Evolutionary conservation across 169 alveolate species (phyloP), one percentile per base, ranked within the genome.

Genomic region (Eimeria falciformis): DNA sequence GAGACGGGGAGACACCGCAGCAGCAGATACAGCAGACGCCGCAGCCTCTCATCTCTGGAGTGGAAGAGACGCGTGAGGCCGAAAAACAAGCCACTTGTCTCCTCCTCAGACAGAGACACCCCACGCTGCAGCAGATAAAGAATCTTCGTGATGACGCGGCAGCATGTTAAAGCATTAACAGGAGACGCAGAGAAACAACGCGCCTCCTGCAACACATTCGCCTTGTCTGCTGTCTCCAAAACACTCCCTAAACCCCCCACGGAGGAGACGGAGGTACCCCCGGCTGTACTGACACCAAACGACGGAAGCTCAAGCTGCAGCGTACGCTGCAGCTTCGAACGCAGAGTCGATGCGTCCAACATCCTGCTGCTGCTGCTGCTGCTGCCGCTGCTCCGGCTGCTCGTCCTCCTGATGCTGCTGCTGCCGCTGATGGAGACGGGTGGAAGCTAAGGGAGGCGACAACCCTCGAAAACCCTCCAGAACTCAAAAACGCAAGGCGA

Each of bases 11-110:
- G 94, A 47, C 96, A 97, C 94, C 98, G 98, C 91, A 98, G 97
- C 89, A 98, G 95, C 83, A 98, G 93, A 81, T 98, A 98, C 40
- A 98, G 96, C 95, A 98, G 95, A 45, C 99, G 96, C 46, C 99
- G 93, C 75, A 98, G 95, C 50, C 97, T 92, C 73, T 97, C 97
- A 87, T 97, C 96, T 46, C 95, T 94, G 3, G 99, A 96, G 93
- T 98, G 99, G 94, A 98, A 98, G 43, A 98, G 97, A 82, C 98
- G 96, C 47, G 99, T 98, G n/a, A 97, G 97, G 29, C 98, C 98
- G 95, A 98, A 98, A 92, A 98, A 98, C 62, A 98, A 92, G 87
- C 96, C 98, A 11, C 99, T 96, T 65, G 98, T 94, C 88, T 98
- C 99, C 71, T 95, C 95, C 40, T 96, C 96, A 46, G 99, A 93